Conservation (phyloP, 169 alveolate species). For the Plasmodium gaboni region DNA sequence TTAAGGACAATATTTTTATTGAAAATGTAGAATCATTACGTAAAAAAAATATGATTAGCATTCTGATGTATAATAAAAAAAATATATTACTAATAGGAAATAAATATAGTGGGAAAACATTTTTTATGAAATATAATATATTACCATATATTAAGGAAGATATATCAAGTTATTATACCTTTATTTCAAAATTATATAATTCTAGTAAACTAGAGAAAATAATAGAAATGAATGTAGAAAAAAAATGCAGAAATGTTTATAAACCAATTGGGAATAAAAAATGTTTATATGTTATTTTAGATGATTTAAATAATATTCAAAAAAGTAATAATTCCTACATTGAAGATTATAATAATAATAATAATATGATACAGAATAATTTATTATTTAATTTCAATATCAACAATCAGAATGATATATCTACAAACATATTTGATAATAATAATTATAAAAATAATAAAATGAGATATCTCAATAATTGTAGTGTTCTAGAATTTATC, state of each 20-base stretch:
- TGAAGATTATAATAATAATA: background rate
- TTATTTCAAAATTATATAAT: constrained; percentile 60
- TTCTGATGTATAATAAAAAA: constrained; percentile 72
- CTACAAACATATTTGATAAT: constrained; percentile 11
- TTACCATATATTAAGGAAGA: constrained; percentile 73
- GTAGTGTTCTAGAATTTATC: constrained; percentile 59
- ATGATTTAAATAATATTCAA: constrained; percentile 69
- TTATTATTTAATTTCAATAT: constrained; percentile 45
- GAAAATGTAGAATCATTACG: constrained; percentile 77
- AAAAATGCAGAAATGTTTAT: constrained; percentile 73
- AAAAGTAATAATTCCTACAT: constrained; percentile 22
- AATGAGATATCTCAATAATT: background rate
- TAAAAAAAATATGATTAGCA: constrained; percentile 62
- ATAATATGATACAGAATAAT: background rate
- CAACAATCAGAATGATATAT: constrained; percentile 11
- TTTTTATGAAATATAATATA: constrained; percentile 73
- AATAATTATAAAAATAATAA: constrained; percentile 7
- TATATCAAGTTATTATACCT: constrained; percentile 65
- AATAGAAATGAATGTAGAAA: constrained; percentile 74
- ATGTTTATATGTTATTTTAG: constrained; percentile 65
- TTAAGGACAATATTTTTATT: constrained; percentile 66
- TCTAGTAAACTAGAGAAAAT: constrained; percentile 59
- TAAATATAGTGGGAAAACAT: constrained; percentile 75
- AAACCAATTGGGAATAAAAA: constrained; percentile 71
- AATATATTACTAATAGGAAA: constrained; percentile 63